Evolutionary conservation across 495 filamentous ascomycete species (phyloP), one percentile per base, ranked within the genome.

Genomic region (Neurospora sp.): DNA sequence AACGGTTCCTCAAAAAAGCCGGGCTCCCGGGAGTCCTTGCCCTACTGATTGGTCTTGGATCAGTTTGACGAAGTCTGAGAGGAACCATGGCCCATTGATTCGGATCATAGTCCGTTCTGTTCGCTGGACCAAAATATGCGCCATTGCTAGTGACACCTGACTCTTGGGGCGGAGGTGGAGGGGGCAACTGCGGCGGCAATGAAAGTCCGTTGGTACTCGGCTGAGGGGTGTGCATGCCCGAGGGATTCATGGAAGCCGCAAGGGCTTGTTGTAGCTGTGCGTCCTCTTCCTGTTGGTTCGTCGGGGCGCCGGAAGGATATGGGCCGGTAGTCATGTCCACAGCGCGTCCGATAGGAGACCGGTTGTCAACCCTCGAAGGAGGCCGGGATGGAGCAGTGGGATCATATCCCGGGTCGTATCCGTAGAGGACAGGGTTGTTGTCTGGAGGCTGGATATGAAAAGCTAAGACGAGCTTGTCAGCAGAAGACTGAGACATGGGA

Each of bases 21-120:
- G 93, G 93, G 27, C 86, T 85, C 71, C 84, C 85, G 9, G 80
- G 78, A 8, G 83, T 80, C 73, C 91, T 86, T 87, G 90, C 59
- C 27, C 94, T 88, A 46, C 88, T 85, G 38, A 84, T 73, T 0
- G 84, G 80, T 7, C 73, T 75, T 11, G 81, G 79, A 10, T 83
- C 78, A 6, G 73, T 10, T 1, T 77, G 75, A 8, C 69, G 41
- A 2, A 62, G 39, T 31, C 72, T 76, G 16, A 76, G 39, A 5
- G 87, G 80, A 5, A 92, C 89, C 87, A 97, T 84, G n/a, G 90
- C 91, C 94, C 94, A 97, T 40, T 88, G 79, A 46, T 83, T 84
- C n/a, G 87, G 82, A 44, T 95, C 89, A 77, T 96, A 96, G 70
- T 92, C 81, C 18, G 86, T 84, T 23, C 89, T 86, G n/a, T 86